Base-by-base conservation (phyloP, 768 basidiomycete genomes). In the Termitomyces sp. region DNA sequence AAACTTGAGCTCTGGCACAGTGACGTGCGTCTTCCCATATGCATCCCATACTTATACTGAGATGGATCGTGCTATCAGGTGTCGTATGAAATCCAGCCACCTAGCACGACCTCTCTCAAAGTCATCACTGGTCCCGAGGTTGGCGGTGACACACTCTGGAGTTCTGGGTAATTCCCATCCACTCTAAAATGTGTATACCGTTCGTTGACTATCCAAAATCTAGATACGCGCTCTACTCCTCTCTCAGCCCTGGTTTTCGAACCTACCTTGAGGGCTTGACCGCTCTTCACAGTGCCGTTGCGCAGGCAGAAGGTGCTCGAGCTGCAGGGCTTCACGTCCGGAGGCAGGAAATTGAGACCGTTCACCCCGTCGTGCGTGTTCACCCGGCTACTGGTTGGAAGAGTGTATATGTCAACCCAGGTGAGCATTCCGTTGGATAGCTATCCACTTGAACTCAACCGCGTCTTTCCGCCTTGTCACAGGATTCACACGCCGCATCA, bases 351-450 rank as follows among this genome's bases (percentile, higher is more conserved):
- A 70, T 90, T 56, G 87, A 90, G 70, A 80, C 81, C 4, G 63
- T 88, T 33, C 91, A 93, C 68, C 91, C 91, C 17, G 74, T 94
- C 47, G 87, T 94, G 53, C 85, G 91, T 47, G 89, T 92, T 11
- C 86, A 93, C 67, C 91, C 92, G 19, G 85, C 78, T 1, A 94
- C 91, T 0, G 89, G 91, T 12, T 88, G 85, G 83, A 92, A 93
- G 78, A 84, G 82, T 57, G 71, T 94, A 59, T 92, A 85, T 64
- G 85, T 93, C 65, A 92, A 94, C 66, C 84, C 87, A 37, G 86
- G 84, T 80, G 56, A 28, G 40, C 54, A 8, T 48, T 28, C 51
- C 37, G 15, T n/a, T 10, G 44, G 17, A 26, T 12, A 50, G 37
- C 37, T 8, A 26, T 26, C 31, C 26, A 44, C 15, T 38, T 17